phyloP scores from a whole-genome alignment of 2,329 filamentous ascomycete species.

The Aspergillus jensenii region DNA sequence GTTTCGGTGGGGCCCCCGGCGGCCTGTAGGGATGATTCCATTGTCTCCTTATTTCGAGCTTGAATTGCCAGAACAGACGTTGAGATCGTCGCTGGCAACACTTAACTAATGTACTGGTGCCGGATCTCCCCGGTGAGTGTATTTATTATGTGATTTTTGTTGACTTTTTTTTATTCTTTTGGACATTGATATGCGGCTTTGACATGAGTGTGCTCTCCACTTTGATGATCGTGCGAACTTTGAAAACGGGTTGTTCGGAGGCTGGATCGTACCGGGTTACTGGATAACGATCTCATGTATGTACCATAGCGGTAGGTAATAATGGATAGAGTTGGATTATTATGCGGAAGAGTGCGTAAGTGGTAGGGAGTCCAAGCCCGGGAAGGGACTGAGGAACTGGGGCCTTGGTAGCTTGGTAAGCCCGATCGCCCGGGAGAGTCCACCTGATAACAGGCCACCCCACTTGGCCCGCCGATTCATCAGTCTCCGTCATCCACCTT shows the following conservation, averaged over 20 bases:
- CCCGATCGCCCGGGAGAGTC: conserved; percentile 2
- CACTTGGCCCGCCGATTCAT: conserved; percentile 20
- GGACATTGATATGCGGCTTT: conserved; percentile 14
- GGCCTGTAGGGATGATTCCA: conserved; percentile 29
- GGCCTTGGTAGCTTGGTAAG: background rate
- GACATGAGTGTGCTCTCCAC: conserved; percentile 7
- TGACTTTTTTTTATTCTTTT: conserved; percentile 16
- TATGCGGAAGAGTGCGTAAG: background rate
- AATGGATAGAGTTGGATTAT: conserved; percentile 12
- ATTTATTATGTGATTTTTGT: conserved; percentile 16
- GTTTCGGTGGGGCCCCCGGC: conserved; percentile 33
- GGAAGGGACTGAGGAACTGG: background rate
- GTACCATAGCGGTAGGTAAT: conserved; percentile 16
- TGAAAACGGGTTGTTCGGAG: conserved; percentile 3
- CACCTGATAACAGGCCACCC: conserved; percentile 20
- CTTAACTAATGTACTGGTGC: background rate
- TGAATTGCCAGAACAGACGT: background rate
- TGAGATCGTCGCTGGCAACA: background rate
- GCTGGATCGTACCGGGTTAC: conserved; percentile 2
- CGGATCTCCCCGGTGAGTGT: conserved; percentile 7
- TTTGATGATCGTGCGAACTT: conserved; percentile 15
- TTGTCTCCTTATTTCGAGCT: background rate
- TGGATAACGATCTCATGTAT: conserved; percentile 8
- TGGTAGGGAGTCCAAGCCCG: background rate
- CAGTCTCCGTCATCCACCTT: conserved; percentile 16